phyloP scores from a whole-genome alignment of 805 yeast genomes.

The Torulaspora gathmanii region DNA sequence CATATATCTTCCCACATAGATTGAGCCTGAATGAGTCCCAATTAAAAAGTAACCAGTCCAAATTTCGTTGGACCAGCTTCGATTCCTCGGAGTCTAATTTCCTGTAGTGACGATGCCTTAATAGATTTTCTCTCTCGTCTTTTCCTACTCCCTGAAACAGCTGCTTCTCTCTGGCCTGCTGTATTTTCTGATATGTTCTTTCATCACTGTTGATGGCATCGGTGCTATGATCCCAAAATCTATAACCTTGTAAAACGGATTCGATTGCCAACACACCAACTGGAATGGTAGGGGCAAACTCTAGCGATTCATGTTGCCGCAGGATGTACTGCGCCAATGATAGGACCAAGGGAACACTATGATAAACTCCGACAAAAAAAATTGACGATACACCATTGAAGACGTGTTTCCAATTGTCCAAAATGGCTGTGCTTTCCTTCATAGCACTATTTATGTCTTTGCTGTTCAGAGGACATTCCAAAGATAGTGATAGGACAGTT shows the following conservation, averaged over 20 bases:
- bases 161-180: constrained; percentile 30
- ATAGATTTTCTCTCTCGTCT: constrained; percentile 23
- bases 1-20: constrained; percentile 46
- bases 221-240: constrained; percentile 40
- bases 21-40: constrained; percentile 43
- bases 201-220: constrained; percentile 19
- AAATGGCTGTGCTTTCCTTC: constrained; percentile 43
- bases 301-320: constrained; percentile 23
- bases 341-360: constrained; percentile 49
- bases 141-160: constrained; percentile 30
- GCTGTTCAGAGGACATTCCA: constrained; percentile 35
- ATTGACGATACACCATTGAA: constrained; percentile 47
- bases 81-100: constrained; percentile 40
- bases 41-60: constrained; percentile 41
- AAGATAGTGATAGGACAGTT: constrained; percentile 30
- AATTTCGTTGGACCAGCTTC: constrained; percentile 37
- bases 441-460: constrained; percentile 32
- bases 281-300: constrained; percentile 16
- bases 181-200: constrained; percentile 23
- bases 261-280: constrained; percentile 36
- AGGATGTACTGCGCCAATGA: constrained; percentile 45
- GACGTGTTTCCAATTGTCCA: constrained; percentile 47
- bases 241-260: constrained; percentile 40
- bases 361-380: constrained; percentile 48
- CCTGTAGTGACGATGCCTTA: constrained; percentile 37